Conservation (phyloP, 2,329 filamentous ascomycete species). For the Aureobasidium sp. region DNA sequence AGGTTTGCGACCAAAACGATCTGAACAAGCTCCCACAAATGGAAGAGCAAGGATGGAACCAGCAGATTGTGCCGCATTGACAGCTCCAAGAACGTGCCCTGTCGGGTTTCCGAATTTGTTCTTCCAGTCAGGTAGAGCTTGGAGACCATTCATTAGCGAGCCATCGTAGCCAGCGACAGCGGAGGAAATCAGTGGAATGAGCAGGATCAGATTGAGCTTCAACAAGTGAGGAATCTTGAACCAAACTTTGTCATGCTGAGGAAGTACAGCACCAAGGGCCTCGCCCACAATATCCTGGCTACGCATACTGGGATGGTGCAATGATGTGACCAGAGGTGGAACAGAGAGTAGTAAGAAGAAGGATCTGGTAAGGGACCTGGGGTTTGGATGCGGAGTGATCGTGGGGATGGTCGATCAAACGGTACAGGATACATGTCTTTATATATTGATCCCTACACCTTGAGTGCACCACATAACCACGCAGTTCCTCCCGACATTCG, state of each 20-base stretch:
- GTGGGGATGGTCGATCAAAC: too few relatives aligned
- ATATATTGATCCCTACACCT: too few relatives aligned
- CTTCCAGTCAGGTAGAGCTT: slow-evolving; percentile 47
- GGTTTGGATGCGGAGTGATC: too few relatives aligned
- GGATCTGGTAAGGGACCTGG: too few relatives aligned
- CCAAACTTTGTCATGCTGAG: slow-evolving; percentile 47
- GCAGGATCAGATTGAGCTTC: slow-evolving; percentile 48
- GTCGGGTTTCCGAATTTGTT: slow-evolving; percentile 44
- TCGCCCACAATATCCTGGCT: slow-evolving; percentile 34
- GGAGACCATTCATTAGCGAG: slow-evolving; percentile 54
- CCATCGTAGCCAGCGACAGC: slow-evolving; percentile 53
- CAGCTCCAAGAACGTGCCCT: slow-evolving; percentile 42
- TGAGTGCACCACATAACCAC: too few relatives aligned
- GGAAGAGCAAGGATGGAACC: slow-evolving; percentile 45
- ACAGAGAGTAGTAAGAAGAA: too few relatives aligned
- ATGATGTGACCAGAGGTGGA: too few relatives aligned
- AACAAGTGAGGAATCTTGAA: slow-evolving; percentile 48
- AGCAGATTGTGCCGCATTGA: slow-evolving; percentile 43
- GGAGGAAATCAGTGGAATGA: slow-evolving; percentile 50
- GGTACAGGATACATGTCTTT: too few relatives aligned
- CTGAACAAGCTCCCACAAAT: slow-evolving; percentile 43
- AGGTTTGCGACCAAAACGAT: slow-evolving; percentile 45
- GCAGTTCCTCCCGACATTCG: too few relatives aligned
- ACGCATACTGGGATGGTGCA: slow-evolving; percentile 32
- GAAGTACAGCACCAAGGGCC: slow-evolving; percentile 42